Percentiles rank a stretch among this genome's conserved stretches.
Conservation (phyloP, 2,329 filamentous ascomycete species). For the Alternaria gaisen region DNA sequence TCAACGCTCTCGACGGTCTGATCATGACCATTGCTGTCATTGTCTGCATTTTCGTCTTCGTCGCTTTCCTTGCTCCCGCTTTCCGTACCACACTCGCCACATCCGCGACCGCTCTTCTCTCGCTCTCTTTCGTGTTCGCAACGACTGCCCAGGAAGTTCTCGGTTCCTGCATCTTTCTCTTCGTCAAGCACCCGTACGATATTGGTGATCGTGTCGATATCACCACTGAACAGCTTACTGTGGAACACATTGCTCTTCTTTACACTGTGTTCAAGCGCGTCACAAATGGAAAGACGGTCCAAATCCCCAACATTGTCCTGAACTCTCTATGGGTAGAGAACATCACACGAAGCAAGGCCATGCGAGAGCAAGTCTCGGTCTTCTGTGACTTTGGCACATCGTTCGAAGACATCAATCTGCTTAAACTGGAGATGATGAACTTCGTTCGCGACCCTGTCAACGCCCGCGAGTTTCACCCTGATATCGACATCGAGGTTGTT, state of each 20-base stretch:
- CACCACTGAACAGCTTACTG: conserved; percentile 72
- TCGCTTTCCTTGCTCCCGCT: conserved; percentile 87
- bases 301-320: conserved; percentile 90
- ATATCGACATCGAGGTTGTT: conserved; percentile 79
- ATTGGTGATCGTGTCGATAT: conserved; percentile 95
- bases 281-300: conserved; percentile 78
- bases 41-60: conserved; percentile 82
- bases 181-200: conserved; percentile 98
- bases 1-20: conserved; percentile 87
- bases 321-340: conserved; percentile 98
- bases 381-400: conserved; percentile 85
- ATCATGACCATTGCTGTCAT: conserved; percentile 83
- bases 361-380: conserved; percentile 84
- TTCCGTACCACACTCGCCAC: conserved; percentile 88
- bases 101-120: conserved; percentile 89
- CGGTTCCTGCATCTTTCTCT: conserved; percentile 98
- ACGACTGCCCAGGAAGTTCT: conserved; percentile 92
- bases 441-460: conserved; percentile 89
- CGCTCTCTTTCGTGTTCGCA: conserved; percentile 95
- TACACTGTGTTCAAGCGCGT: conserved; percentile 92
- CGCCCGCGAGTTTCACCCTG: conserved; percentile 86
- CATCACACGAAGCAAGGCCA: conserved; percentile 86
- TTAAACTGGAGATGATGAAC: conserved; percentile 82
- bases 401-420: conserved; percentile 87
- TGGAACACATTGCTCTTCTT: conserved; percentile 92